These are phyloP conservation scores for Leccinum subspadiceum DNA, from an alignment of 1,284 basidiomycete genomes.

Conservation along the genomic window DNA sequence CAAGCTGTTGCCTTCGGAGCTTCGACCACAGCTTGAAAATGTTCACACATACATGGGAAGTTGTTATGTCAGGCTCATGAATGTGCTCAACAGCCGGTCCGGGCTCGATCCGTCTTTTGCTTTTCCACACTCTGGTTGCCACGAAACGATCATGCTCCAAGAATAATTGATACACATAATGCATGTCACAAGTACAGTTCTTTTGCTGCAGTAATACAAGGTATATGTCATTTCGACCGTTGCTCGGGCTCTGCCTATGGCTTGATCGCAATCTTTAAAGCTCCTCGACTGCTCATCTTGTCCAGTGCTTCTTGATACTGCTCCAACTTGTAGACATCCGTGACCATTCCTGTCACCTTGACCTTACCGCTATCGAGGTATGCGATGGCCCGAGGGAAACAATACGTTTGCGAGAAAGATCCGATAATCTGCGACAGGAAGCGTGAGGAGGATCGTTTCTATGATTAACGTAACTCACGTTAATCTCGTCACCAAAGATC, in stretches of 20 bases:
- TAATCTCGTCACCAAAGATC: conserved; percentile 86
- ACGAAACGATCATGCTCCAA: not conserved
- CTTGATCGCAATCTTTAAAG: conserved; percentile 68
- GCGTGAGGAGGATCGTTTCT: conserved; percentile 2
- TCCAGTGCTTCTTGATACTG: conserved; percentile 81
- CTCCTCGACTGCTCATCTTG: conserved; percentile 74
- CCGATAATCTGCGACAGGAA: conserved; percentile 64
- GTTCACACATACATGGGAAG: conserved; percentile 17
- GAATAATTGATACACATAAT: not conserved
- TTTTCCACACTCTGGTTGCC: not conserved
- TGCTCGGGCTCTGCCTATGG: conserved; percentile 31
- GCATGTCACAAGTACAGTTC: not conserved
- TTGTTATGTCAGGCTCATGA: not conserved
- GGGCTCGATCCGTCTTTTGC: not conserved
- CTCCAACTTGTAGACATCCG: conserved; percentile 70
- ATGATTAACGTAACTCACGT: conserved; percentile 39
- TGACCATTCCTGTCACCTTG: conserved; percentile 77
- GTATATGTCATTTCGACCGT: not conserved
- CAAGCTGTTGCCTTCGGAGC: not conserved
- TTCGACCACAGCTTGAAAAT: not conserved
- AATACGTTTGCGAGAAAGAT: conserved; percentile 80
- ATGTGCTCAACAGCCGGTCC: not conserved
- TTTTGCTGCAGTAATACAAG: conserved; percentile 1
- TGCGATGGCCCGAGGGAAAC: conserved; percentile 82
- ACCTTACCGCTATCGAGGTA: conserved; percentile 83